Base-by-base conservation (phyloP, 208 protist species). In the Crithidia acanthocephali region DNA sequence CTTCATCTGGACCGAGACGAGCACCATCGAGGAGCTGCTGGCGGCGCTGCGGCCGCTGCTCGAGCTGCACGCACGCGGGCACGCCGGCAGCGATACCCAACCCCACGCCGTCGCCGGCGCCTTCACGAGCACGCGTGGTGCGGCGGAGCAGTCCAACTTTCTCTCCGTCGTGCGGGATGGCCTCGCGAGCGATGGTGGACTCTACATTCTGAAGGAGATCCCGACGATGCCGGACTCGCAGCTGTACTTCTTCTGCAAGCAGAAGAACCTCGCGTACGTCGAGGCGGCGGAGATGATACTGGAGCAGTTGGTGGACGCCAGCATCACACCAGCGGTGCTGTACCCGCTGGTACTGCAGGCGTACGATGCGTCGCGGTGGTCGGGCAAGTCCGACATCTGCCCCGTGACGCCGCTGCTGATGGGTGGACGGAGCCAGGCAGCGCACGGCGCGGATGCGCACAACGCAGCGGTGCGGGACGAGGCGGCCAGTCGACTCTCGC, bases 131-230 rank as follows among this genome's bases (percentile, higher is more conserved):
- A 94, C 89, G 20, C 86, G 89, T 51, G 86, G 89, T 18, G 66
- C 47, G 10, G 58, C 56, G 30, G 75, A 83, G 28, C 20, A 13
- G n/a, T 52, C 72, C 0, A 81, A 69, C 28, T 97, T 97, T 55
- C 69, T 94, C 7, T 72, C 74, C 23, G 91, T 91, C 16, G 85
- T 97, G 44, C 80, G 77, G 3, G 81, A 92, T 15, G 93, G 93
- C 28, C 70, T 96, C 16, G 93, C 90, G 10, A 68, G 72, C 23
- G 89, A 97, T 65, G 86, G 91, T 11, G 93, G 93, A 2, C 83
- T 97, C 0, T 97, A 86, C 74, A 87, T 93, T 32, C 75, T 92
- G 33, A 78, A 76, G 64, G 13, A 59, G 35, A 83, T 95, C 61
- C 85, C 85, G n/a, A 32, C 20, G 13, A 86, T 94, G 77, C 63